These are phyloP conservation scores for Pseudogymnoascus verrucosus DNA, from an alignment of 2,329 filamentous ascomycete species.

Conservation along the genomic window DNA sequence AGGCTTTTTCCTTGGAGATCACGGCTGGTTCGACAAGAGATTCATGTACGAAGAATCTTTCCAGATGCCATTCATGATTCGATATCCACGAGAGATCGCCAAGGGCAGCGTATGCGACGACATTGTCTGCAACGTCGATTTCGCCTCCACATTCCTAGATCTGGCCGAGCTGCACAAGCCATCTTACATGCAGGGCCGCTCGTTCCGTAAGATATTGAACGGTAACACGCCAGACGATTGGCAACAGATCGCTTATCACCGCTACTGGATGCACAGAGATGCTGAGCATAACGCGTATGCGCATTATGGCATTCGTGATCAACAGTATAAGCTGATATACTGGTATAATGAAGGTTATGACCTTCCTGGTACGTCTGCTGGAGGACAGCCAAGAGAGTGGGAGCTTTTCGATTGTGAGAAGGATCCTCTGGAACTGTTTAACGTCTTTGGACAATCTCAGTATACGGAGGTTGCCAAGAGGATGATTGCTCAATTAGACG, in stretches of 20 bases:
- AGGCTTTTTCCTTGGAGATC: conserved; percentile 49
- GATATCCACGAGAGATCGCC: conserved; percentile 36
- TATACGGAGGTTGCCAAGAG: conserved; percentile 32
- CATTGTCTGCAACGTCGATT: conserved; percentile 47
- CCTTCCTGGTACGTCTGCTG: conserved; percentile 35
- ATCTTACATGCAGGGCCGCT: conserved; percentile 44
- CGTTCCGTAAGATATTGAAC: conserved; percentile 33
- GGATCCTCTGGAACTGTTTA: conserved; percentile 43
- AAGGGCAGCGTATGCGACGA: conserved; percentile 35
- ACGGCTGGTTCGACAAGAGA: conserved; percentile 51
- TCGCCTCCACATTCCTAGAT: conserved; percentile 43
- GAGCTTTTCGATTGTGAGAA: conserved; percentile 45
- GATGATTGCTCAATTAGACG: conserved; percentile 37
- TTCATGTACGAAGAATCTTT: conserved; percentile 52
- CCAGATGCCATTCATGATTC: conserved; percentile 47
- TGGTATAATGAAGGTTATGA: conserved; percentile 46
- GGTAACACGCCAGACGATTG: conserved; percentile 35
- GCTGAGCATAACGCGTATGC: conserved; percentile 41
- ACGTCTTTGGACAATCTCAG: conserved; percentile 33
- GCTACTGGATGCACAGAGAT: conserved; percentile 50
- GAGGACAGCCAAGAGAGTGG: conserved; percentile 40
- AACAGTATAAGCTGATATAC: conserved; percentile 47
- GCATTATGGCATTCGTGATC: conserved; percentile 44
- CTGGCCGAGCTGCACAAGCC: conserved; percentile 35
- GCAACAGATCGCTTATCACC: conserved; percentile 46